Conservation (phyloP, 2,329 filamentous ascomycete genomes). For the Colletotrichum eremochloae region DNA sequence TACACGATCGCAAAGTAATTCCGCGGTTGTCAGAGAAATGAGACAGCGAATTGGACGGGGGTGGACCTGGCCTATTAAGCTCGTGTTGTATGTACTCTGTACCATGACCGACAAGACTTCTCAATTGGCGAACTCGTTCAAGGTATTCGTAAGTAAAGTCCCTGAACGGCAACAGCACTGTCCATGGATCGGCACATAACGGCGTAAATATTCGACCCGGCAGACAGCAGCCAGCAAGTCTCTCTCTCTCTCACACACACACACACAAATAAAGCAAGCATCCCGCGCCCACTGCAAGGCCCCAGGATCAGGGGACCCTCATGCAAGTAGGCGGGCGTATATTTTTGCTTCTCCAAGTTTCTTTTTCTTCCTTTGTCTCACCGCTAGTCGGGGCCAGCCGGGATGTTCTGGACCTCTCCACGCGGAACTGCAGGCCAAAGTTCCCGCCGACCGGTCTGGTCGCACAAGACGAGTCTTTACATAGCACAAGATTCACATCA, state of each 20-base stretch:
- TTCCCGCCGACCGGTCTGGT: slow-evolving; percentile 12
- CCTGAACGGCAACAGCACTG: neutral
- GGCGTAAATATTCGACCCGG: slow-evolving; percentile 19
- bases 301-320: slow-evolving; percentile 22
- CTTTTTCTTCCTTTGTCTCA: slow-evolving; percentile 31
- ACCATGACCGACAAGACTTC: slow-evolving; percentile 13
- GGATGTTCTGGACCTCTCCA: slow-evolving; percentile 26
- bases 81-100: slow-evolving; percentile 1
- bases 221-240: slow-evolving; percentile 22
- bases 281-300: slow-evolving; percentile 12
- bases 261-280: slow-evolving; percentile 7
- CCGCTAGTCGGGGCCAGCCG: slow-evolving; percentile 35
- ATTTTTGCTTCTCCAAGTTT: slow-evolving; percentile 3
- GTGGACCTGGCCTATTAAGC: slow-evolving; percentile 21
- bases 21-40: slow-evolving; percentile 24
- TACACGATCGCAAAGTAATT: slow-evolving; percentile 21
- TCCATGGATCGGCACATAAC: slow-evolving; percentile 1
- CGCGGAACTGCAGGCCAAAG: slow-evolving; percentile 25
- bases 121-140: slow-evolving; percentile 12
- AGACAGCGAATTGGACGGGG: slow-evolving; percentile 19
- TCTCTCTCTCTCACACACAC: neutral
- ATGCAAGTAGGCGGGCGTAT: slow-evolving; percentile 21
- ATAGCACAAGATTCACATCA: neutral
- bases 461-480: neutral
- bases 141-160: neutral